A percentile compares a stretch with the other conserved stretches of the same genome.
These are phyloP conservation scores for Marasmius tenuissimus DNA, from an alignment of 1,284 basidiomycete species.

Conservation along the genomic window DNA sequence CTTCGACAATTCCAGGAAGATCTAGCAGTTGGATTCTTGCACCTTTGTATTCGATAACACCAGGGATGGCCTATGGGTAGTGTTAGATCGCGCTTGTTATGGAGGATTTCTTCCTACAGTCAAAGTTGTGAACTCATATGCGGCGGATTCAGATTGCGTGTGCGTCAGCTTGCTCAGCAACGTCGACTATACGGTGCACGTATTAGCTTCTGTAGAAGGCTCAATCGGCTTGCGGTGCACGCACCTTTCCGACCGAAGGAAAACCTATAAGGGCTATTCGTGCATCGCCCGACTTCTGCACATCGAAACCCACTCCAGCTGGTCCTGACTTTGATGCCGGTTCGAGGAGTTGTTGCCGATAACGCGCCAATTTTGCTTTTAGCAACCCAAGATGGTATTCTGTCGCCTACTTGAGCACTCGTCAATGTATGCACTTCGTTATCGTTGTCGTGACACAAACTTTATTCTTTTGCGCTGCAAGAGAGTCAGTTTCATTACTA, in stretches of 20 bases:
- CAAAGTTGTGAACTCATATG: conserved; percentile 95
- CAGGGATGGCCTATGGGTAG: conserved; percentile 77
- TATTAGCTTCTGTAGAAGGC: not conserved
- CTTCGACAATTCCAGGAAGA: conserved; percentile 97
- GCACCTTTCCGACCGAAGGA: conserved; percentile 89
- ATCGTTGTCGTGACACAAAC: conserved; percentile 31
- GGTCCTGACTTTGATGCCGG: conserved; percentile 81
- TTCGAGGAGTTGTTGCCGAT: conserved; percentile 88
- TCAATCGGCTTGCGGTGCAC: conserved; percentile 8
- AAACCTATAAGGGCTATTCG: conserved; percentile 93
- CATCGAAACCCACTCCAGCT: conserved; percentile 88
- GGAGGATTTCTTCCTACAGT: conserved; percentile 51
- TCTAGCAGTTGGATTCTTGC: conserved; percentile 93
- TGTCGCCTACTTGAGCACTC: conserved; percentile 63
- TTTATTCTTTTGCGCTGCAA: conserved; percentile 88
- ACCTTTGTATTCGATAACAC: conserved; percentile 92
- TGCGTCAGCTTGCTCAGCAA: conserved; percentile 91
- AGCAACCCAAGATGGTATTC: conserved; percentile 89
- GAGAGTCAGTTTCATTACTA: conserved; percentile 12
- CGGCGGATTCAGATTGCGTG: conserved; percentile 86
- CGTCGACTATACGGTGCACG: conserved; percentile 65
- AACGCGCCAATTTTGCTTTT: conserved; percentile 90
- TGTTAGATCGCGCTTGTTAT: not conserved
- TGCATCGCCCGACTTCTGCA: conserved; percentile 93
- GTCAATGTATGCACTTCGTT: not conserved